Conservation (phyloP, 1,139 yeast species). For the Taiozyma sp. region DNA sequence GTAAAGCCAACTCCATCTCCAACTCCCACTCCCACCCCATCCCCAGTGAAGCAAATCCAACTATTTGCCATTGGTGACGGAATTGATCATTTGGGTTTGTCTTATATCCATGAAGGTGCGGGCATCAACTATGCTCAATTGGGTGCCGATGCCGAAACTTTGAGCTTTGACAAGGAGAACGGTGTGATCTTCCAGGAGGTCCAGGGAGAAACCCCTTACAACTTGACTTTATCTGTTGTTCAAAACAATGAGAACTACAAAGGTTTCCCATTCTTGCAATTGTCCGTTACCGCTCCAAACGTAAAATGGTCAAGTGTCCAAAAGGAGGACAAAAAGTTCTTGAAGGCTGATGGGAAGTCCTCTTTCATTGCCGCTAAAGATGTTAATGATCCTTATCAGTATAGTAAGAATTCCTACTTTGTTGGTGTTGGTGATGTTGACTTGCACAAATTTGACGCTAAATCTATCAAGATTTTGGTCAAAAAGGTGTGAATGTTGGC, state of each 20-base stretch:
- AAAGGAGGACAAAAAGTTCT: not conserved
- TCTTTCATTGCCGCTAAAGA: slow-evolving; percentile 4
- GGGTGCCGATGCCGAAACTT: not conserved
- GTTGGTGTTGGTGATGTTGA: slow-evolving; percentile 3
- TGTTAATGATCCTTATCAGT: slow-evolving; percentile 5
- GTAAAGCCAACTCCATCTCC: not conserved
- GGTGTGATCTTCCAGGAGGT: slow-evolving; percentile 1
- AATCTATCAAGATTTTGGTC: not conserved
- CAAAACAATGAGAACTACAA: not conserved
- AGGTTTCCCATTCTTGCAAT: slow-evolving; percentile 7
- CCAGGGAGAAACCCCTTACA: not conserved
- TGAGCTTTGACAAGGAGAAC: slow-evolving; percentile 2
- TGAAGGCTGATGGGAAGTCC: not conserved
- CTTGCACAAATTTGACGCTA: not conserved
- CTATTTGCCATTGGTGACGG: not conserved
- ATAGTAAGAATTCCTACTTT: not conserved
- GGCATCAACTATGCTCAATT: slow-evolving; percentile 2
- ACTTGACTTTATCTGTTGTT: slow-evolving; percentile 2
- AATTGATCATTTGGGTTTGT: not conserved
- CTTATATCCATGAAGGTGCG: slow-evolving; percentile 2
- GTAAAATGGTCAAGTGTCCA: slow-evolving; percentile 2
- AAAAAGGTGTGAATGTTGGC: not conserved
- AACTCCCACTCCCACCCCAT: not conserved
- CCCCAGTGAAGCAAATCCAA: not conserved
- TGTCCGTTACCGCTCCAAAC: slow-evolving; percentile 4